Evolutionary conservation across 768 basidiomycete species (phyloP).

Genomic region (Hypholoma fasciculare): DNA sequence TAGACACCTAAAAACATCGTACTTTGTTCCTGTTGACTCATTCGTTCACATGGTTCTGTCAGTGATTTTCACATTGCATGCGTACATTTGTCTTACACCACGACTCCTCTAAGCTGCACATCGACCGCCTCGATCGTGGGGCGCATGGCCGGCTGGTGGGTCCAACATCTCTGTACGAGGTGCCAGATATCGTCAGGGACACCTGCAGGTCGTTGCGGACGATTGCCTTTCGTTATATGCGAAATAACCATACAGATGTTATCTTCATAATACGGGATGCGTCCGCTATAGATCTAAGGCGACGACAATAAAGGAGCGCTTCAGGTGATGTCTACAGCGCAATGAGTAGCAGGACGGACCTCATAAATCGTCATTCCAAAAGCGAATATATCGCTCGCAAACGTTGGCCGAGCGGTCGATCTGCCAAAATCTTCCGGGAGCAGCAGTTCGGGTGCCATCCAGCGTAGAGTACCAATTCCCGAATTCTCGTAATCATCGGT

Average conservation of each 20-base stretch:
- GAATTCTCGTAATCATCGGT: constrained; percentile 2
- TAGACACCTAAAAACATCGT: constrained; percentile 11
- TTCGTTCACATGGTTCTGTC: constrained; percentile 10
- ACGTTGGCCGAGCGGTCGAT: constrained; percentile 16
- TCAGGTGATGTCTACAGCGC: neutral
- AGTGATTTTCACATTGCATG: neutral
- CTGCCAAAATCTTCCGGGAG: constrained; percentile 13
- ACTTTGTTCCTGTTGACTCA: constrained; percentile 21
- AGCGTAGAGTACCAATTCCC: constrained; percentile 24
- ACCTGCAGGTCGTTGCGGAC: constrained; percentile 4
- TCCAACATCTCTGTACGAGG: constrained; percentile 13
- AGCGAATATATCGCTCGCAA: constrained; percentile 28
- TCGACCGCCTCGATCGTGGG: constrained; percentile 8
- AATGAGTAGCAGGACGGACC: neutral
- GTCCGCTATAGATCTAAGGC: constrained; percentile 13
- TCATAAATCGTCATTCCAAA: constrained; percentile 29
- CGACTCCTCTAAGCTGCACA: neutral
- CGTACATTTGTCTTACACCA: constrained; percentile 9
- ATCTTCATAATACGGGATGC: constrained; percentile 10
- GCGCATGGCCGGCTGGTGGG: constrained; percentile 3
- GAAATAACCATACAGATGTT: constrained; percentile 12
- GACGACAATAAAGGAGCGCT: neutral
- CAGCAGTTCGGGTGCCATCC: constrained; percentile 30
- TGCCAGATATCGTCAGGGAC: constrained; percentile 10
- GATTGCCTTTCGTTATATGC: constrained; percentile 9